phyloP scores from a whole-genome alignment of 1,284 basidiomycete genomes.

The Marasmius oreades region DNA sequence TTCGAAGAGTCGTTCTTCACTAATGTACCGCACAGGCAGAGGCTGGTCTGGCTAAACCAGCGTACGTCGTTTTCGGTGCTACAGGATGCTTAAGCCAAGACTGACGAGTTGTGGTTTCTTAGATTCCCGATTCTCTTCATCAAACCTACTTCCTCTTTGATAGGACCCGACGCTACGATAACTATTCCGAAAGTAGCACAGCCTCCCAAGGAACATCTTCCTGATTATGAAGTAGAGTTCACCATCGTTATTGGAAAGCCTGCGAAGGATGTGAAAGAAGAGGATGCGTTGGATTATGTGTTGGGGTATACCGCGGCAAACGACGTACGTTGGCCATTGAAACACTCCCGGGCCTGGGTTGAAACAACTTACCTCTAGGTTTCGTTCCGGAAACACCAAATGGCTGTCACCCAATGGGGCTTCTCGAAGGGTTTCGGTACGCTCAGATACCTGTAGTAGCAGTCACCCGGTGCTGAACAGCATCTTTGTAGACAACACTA shows the following conservation, averaged over 20 bases:
- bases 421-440: constrained; percentile 82
- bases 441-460: constrained; percentile 16
- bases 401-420: constrained; percentile 75
- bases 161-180: constrained; percentile 66
- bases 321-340: constrained; percentile 47
- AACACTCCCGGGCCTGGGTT: not conserved
- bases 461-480: not conserved
- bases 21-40: constrained; percentile 45
- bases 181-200: constrained; percentile 66
- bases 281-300: constrained; percentile 78
- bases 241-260: constrained; percentile 81
- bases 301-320: constrained; percentile 79
- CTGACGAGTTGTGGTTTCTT: not conserved
- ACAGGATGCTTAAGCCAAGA: not conserved
- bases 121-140: constrained; percentile 76
- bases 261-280: constrained; percentile 74
- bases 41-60: constrained; percentile 57
- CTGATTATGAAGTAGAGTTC: constrained; percentile 90
- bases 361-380: constrained; percentile 38
- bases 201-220: constrained; percentile 67
- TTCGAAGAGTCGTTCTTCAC: constrained; percentile 1
- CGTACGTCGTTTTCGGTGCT: constrained; percentile 38
- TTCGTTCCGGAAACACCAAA: constrained; percentile 77
- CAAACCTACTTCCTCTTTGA: constrained; percentile 73
- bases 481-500: constrained; percentile 58